A percentile compares a stretch with the other conserved stretches of the same genome.
Evolutionary conservation across 257 asterid genomes (phyloP).

Genomic region (Gentiana macrophylla): DNA sequence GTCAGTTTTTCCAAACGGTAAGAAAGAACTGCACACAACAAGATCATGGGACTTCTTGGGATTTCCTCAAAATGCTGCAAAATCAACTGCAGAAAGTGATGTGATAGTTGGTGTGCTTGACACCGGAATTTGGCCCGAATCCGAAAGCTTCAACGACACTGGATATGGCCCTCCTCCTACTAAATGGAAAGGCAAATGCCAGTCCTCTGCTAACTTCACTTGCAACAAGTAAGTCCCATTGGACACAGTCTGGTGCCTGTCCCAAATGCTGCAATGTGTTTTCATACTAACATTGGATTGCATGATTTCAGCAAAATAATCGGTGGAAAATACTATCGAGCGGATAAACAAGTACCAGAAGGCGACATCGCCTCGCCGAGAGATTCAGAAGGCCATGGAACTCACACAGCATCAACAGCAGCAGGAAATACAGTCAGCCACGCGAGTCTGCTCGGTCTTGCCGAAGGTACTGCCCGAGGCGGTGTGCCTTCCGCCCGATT

Average conservation of each 20-base stretch:
- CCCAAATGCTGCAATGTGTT: neutral
- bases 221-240: slow-evolving; percentile 25
- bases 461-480: slow-evolving; percentile 48
- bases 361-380: slow-evolving; percentile 37
- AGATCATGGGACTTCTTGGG: slow-evolving; percentile 58
- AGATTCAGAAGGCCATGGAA: slow-evolving; percentile 50
- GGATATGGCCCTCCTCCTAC: slow-evolving; percentile 24
- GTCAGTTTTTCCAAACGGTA: slow-evolving; percentile 35
- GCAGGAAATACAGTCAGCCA: slow-evolving; percentile 11
- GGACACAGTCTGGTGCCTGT: no score
- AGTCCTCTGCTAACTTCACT: slow-evolving; percentile 31
- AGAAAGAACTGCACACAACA: slow-evolving; percentile 37
- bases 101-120: slow-evolving; percentile 33
- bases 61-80: slow-evolving; percentile 20
- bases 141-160: slow-evolving; percentile 25
- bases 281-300: neutral
- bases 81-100: slow-evolving; percentile 28
- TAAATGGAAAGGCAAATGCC: slow-evolving; percentile 43
- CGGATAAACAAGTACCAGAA: slow-evolving; percentile 10
- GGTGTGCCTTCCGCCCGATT: slow-evolving; percentile 44
- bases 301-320: slow-evolving; percentile 39
- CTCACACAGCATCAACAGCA: slow-evolving; percentile 12
- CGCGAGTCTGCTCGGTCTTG: slow-evolving; percentile 43
- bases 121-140: slow-evolving; percentile 47
- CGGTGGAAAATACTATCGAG: slow-evolving; percentile 46